A percentile compares a stretch with the other conserved stretches of the same genome.
These are phyloP conservation scores for Furcasterigmium sp. DNA, from an alignment of 2,329 filamentous ascomycete species.

Conservation along the genomic window DNA sequence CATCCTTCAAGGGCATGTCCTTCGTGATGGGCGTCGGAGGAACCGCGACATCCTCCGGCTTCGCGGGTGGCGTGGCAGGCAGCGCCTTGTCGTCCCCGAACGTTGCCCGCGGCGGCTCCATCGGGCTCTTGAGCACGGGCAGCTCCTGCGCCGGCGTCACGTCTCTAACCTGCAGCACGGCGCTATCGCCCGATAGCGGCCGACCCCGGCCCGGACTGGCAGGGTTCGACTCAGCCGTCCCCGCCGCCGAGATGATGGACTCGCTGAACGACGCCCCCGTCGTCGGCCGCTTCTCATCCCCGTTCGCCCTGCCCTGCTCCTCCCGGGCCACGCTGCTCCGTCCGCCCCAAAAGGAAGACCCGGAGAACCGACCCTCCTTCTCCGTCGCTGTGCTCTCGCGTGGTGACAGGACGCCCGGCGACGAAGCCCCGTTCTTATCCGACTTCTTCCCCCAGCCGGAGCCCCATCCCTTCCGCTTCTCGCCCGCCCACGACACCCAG, in stretches of 20 bases:
- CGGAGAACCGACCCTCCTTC: conserved; percentile 3
- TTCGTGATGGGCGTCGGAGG: too few species aligned
- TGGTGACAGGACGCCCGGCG: neutral
- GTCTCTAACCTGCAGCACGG: neutral
- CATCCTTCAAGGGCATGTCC: too few species aligned
- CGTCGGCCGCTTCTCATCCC: conserved; percentile 18
- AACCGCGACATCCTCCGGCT: neutral
- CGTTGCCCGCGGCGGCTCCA: neutral
- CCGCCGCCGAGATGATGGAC: conserved; percentile 35
- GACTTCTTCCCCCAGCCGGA: conserved; percentile 28
- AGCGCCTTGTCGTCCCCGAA: neutral
- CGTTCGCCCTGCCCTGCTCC: conserved; percentile 1
- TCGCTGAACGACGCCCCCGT: conserved; percentile 39
- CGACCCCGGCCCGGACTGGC: conserved; percentile 3
- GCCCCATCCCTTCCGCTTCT: conserved; percentile 63
- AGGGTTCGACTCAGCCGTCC: conserved; percentile 8
- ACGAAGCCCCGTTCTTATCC: conserved; percentile 1
- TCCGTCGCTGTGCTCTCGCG: conserved; percentile 18
- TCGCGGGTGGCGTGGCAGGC: neutral
- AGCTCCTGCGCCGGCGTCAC: neutral
- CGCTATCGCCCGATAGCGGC: neutral
- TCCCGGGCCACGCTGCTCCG: conserved; percentile 4
- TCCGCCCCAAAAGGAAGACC: conserved; percentile 4
- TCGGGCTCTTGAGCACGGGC: neutral
- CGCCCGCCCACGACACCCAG: conserved; percentile 66